phyloP scores from a whole-genome alignment of 495 filamentous ascomycete genomes.

The Lepidopterella palustris region DNA sequence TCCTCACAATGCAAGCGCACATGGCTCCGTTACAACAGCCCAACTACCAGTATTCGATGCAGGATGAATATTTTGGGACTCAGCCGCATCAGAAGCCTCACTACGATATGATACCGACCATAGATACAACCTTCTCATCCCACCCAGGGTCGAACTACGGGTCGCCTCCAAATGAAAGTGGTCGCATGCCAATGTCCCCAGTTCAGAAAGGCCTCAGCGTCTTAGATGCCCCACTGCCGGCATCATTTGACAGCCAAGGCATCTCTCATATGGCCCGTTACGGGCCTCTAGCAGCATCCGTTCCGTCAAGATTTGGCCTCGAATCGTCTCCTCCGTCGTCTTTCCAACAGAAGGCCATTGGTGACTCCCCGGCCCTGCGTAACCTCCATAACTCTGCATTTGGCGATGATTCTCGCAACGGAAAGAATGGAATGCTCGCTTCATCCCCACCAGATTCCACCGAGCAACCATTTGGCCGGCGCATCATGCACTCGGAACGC shows the following conservation, averaged over 20 bases:
- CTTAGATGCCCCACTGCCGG: constrained; percentile 89
- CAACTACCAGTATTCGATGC: constrained; percentile 8
- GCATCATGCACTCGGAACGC: constrained; percentile 80
- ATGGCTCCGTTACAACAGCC: constrained; percentile 14
- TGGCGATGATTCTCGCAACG: constrained; percentile 51
- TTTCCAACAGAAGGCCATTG: constrained; percentile 47
- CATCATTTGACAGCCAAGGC: constrained; percentile 94
- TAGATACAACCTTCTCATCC: constrained; percentile 73
- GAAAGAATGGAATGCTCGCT: constrained; percentile 42
- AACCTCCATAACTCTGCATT: constrained; percentile 80
- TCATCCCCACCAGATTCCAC: constrained; percentile 58
- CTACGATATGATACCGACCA: constrained; percentile 59
- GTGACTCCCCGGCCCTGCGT: constrained; percentile 67
- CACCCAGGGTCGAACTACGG: constrained; percentile 75
- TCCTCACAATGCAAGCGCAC: constrained; percentile 49
- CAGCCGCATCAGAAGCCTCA: constrained; percentile 26
- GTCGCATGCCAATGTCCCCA: constrained; percentile 70
- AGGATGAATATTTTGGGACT: constrained; percentile 18
- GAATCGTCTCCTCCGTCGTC: constrained; percentile 77
- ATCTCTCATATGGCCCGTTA: constrained; percentile 85
- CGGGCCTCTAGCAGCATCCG: constrained; percentile 85
- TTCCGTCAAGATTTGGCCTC: constrained; percentile 86
- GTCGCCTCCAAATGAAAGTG: constrained; percentile 69
- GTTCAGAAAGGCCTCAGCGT: constrained; percentile 62
- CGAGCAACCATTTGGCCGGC: constrained; percentile 61